These are phyloP conservation scores for Penicillium sp. DNA, from an alignment of 2,329 filamentous ascomycete species.

Conservation along the genomic window DNA sequence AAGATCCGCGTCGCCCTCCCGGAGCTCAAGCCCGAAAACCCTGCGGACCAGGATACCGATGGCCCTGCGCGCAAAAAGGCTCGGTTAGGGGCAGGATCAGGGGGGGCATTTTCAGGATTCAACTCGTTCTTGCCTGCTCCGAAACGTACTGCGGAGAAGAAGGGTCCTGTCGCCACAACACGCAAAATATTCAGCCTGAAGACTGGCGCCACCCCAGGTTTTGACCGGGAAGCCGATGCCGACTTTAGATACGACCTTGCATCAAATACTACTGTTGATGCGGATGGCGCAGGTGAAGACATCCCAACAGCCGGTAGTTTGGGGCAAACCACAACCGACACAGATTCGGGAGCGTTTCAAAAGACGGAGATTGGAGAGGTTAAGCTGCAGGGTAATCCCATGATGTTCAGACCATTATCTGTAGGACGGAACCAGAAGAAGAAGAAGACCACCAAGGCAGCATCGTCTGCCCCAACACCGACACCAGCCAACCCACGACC, in stretches of 20 bases:
- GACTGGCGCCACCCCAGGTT: slow-evolving; percentile 80
- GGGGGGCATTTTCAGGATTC: slow-evolving; percentile 75
- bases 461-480: slow-evolving; percentile 16
- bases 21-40: slow-evolving; percentile 46
- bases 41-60: slow-evolving; percentile 38
- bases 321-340: neutral
- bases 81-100: slow-evolving; percentile 59
- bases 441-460: slow-evolving; percentile 54
- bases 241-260: slow-evolving; percentile 33
- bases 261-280: slow-evolving; percentile 14
- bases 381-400: slow-evolving; percentile 69
- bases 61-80: slow-evolving; percentile 70
- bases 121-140: slow-evolving; percentile 84
- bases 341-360: slow-evolving; percentile 6
- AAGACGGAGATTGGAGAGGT: slow-evolving; percentile 30
- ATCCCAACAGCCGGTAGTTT: slow-evolving; percentile 29
- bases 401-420: slow-evolving; percentile 87
- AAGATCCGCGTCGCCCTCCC: slow-evolving; percentile 83
- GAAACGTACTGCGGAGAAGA: slow-evolving; percentile 54
- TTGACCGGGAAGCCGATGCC: slow-evolving; percentile 62
- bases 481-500: slow-evolving; percentile 12
- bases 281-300: slow-evolving; percentile 35
- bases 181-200: slow-evolving; percentile 69
- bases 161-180: slow-evolving; percentile 41
- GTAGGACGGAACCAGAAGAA: slow-evolving; percentile 74